Conservation (phyloP, 225 moss, liverwort and hornwort genomes). For the Physcomitrium patens region DNA sequence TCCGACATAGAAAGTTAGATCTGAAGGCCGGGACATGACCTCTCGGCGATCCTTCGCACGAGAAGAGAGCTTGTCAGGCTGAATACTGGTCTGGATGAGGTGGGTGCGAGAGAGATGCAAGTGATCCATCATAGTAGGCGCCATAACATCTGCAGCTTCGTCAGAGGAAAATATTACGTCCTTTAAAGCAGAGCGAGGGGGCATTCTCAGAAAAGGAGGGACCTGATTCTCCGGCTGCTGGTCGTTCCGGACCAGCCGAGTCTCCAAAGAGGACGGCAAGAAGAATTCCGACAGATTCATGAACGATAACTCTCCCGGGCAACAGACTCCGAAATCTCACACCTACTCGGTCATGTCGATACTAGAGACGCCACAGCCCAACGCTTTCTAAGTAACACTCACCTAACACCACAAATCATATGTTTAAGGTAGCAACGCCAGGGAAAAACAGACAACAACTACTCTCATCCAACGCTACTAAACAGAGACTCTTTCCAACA, state of each 20-base stretch:
- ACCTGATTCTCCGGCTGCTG: background rate
- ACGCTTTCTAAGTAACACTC: too few species aligned
- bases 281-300: conserved; percentile 59
- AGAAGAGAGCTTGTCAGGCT: conserved; percentile 37
- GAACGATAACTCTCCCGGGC: background rate
- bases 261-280: conserved; percentile 37
- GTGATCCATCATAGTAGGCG: conserved; percentile 41
- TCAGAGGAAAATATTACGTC: conserved; percentile 34
- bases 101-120: conserved; percentile 35
- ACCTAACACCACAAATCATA: too few species aligned
- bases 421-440: too few species aligned
- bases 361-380: too few species aligned
- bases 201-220: conserved; percentile 44
- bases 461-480: too few species aligned
- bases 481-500: too few species aligned
- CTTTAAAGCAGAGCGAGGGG: conserved; percentile 49
- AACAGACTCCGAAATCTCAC: background rate
- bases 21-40: conserved; percentile 38
- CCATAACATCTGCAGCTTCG: conserved; percentile 38
- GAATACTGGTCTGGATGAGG: background rate
- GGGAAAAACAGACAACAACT: too few species aligned
- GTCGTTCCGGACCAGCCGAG: conserved; percentile 33
- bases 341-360: background rate
- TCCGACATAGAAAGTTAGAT: conserved; percentile 64
- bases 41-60: conserved; percentile 39